A percentile compares a stretch with the other conserved stretches of the same genome.
These are phyloP conservation scores for Pyricularia grisea DNA, from an alignment of 2,329 filamentous ascomycete species.

Conservation along the genomic window DNA sequence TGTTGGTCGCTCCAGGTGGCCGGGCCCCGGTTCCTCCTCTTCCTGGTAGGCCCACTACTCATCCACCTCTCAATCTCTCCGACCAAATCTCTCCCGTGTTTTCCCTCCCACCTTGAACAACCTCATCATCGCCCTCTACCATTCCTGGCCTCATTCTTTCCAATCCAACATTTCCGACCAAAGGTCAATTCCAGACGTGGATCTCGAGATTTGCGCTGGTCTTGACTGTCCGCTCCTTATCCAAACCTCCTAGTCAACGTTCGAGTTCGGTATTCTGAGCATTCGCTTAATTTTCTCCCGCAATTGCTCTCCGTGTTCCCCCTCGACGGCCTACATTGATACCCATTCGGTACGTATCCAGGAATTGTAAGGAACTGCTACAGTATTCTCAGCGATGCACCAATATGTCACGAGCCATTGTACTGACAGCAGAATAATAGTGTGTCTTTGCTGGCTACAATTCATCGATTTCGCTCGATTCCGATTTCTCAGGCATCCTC, in stretches of 20 bases:
- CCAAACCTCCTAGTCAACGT: conserved; percentile 8
- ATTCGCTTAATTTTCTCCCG: conserved; percentile 11
- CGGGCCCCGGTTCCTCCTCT: conserved; percentile 1
- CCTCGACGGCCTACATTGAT: not conserved
- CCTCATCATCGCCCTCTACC: conserved; percentile 10
- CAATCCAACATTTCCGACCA: conserved; percentile 20
- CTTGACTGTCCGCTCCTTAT: conserved; percentile 51
- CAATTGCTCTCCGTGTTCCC: conserved; percentile 7
- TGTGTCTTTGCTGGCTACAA: not conserved
- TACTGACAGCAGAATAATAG: not conserved
- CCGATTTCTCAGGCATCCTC: not conserved
- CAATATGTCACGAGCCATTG: not conserved
- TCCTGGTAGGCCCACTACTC: conserved; percentile 1
- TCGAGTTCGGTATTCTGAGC: conserved; percentile 9
- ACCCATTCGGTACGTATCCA: not conserved
- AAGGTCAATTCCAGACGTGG: conserved; percentile 50
- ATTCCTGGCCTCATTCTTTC: conserved; percentile 1
- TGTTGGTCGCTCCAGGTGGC: conserved; percentile 2
- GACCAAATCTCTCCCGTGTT: conserved; percentile 4
- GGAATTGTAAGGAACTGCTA: not conserved
- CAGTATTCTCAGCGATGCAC: too few relatives aligned
- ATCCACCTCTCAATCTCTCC: conserved; percentile 4
- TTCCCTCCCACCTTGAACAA: conserved; percentile 15
- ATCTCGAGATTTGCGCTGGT: conserved; percentile 45
- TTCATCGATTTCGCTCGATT: not conserved